These are phyloP conservation scores for Vachellia collinsii DNA, from an alignment of 306 rosid species.

Conservation along the genomic window DNA sequence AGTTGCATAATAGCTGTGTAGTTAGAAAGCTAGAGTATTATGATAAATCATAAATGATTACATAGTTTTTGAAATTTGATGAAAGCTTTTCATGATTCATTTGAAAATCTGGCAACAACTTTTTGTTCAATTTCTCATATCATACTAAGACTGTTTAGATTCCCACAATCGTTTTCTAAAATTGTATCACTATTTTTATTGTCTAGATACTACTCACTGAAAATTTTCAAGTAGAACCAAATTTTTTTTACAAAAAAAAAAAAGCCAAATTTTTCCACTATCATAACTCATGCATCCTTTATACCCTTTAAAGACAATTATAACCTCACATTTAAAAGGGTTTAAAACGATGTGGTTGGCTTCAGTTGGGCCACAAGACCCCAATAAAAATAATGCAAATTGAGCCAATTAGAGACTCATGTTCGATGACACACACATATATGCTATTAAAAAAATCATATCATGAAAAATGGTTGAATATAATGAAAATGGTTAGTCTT, in stretches of 20 bases:
- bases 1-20: background rate
- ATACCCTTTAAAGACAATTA: too few species aligned
- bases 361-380: too few species aligned
- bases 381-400: background rate
- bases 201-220: background rate
- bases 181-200: background rate
- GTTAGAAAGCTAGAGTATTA: background rate
- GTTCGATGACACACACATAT: background rate
- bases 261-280: too few species aligned
- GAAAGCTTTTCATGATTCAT: background rate
- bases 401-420: background rate
- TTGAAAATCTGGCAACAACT: slow-evolving; percentile 16
- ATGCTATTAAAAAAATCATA: too few species aligned
- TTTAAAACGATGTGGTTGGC: too few species aligned
- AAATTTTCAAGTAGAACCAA: background rate
- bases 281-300: too few species aligned
- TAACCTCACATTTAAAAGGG: too few species aligned
- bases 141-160: background rate
- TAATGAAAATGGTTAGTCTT: background rate
- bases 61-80: background rate
- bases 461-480: too few species aligned
- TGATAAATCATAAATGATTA: slow-evolving; percentile 12
- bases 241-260: too few species aligned
- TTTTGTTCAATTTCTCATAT: background rate
- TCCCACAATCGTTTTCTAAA: background rate